Evolutionary conservation across 805 yeast genomes (phyloP).

Genomic region (Candida sakaeoensis): DNA sequence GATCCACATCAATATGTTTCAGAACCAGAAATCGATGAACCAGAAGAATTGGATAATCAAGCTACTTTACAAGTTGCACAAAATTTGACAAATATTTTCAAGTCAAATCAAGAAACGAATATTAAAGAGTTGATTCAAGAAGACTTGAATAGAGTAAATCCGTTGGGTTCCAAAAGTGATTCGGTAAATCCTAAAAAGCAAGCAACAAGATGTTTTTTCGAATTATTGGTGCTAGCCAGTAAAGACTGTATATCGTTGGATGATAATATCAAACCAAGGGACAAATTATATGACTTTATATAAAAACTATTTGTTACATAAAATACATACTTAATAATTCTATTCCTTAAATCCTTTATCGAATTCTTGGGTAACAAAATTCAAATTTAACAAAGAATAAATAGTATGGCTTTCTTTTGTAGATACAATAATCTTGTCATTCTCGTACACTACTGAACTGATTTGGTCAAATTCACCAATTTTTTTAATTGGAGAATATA

Average conservation of each 20-base stretch:
- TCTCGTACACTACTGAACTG: neutral
- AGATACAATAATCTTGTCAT: conserved; percentile 1
- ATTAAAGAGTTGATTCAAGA: conserved; percentile 7
- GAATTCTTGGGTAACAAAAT: neutral
- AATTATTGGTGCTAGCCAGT: conserved; percentile 76
- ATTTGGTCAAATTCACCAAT: conserved; percentile 11
- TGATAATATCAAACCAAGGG: conserved; percentile 44
- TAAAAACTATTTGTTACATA: too few relatives aligned
- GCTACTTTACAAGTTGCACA: conserved; percentile 54
- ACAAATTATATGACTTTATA: conserved; percentile 24
- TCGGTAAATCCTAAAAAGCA: conserved; percentile 31
- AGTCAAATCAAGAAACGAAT: conserved; percentile 15
- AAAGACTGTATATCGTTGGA: conserved; percentile 61
- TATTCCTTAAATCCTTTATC: conserved; percentile 2
- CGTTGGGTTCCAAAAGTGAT: conserved; percentile 13
- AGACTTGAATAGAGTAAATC: conserved; percentile 8
- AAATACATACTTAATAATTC: too few relatives aligned
- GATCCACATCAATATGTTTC: conserved; percentile 12
- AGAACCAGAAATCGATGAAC: conserved; percentile 1
- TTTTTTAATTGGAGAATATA: conserved; percentile 17
- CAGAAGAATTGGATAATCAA: conserved; percentile 19
- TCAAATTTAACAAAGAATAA: neutral
- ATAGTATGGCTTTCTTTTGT: neutral
- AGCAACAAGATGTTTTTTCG: conserved; percentile 75
- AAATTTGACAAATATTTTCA: conserved; percentile 32